Evolutionary conservation across 2,329 filamentous ascomycete species (phyloP).

Genomic region (Pestalotiopsis sp.): DNA sequence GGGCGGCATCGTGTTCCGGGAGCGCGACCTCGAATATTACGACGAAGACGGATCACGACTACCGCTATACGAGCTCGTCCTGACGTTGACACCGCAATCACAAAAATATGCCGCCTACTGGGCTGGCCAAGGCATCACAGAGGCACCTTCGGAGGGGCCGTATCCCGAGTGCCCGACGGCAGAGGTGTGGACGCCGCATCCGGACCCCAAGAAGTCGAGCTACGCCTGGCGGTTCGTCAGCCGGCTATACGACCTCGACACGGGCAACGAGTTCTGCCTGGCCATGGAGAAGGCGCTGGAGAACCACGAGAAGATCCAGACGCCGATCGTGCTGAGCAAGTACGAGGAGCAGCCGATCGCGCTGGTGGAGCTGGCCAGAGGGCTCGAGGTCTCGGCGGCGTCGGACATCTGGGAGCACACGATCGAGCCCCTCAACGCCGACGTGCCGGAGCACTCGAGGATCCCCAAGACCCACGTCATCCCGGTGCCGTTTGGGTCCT

Average conservation of each 20-base stretch:
- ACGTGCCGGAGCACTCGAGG: constrained; percentile 11
- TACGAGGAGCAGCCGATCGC: not conserved
- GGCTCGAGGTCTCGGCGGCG: not conserved
- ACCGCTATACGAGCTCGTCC: constrained; percentile 14
- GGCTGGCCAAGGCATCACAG: constrained; percentile 2
- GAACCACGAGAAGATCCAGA: constrained; percentile 15
- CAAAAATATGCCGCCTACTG: constrained; percentile 5
- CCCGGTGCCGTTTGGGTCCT: constrained; percentile 5
- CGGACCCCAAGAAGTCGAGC: constrained; percentile 10
- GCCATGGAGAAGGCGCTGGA: constrained; percentile 12
- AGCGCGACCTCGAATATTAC: constrained; percentile 13
- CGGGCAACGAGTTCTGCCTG: constrained; percentile 11
- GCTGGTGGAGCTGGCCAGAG: constrained; percentile 13
- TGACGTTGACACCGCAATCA: constrained; percentile 10
- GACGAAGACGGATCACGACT: constrained; percentile 14
- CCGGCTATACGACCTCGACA: constrained; percentile 11
- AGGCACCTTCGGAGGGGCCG: not conserved
- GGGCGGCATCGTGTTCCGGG: constrained; percentile 10
- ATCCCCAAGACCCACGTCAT: constrained; percentile 8
- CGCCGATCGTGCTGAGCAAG: constrained; percentile 7
- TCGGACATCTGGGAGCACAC: constrained; percentile 5
- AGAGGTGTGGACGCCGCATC: constrained; percentile 17
- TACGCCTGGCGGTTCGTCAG: constrained; percentile 16
- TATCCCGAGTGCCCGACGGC: constrained; percentile 13
- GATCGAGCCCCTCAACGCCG: constrained; percentile 13